Percentiles rank a stretch among this genome's conserved stretches.
These are phyloP conservation scores for Fusarium sp. DNA, from an alignment of 2,329 filamentous ascomycete species.

Conservation along the genomic window DNA sequence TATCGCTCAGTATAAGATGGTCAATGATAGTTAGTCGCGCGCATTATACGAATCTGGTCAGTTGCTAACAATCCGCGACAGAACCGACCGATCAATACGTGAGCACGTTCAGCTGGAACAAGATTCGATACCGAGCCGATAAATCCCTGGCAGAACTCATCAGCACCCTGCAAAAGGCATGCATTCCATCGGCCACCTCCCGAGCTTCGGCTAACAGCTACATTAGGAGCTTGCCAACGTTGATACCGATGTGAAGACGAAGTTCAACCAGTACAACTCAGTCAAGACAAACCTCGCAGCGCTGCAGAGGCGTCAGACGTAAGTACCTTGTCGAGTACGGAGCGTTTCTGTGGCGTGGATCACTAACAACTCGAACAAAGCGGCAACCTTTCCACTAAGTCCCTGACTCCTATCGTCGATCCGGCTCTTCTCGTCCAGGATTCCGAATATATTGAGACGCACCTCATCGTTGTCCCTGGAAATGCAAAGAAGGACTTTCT, in stretches of 20 bases:
- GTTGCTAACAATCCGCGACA: constrained; percentile 56
- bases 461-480: constrained; percentile 88
- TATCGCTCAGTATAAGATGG: constrained; percentile 86
- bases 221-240: constrained; percentile 85
- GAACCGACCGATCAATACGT: constrained; percentile 97
- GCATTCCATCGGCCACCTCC: neutral
- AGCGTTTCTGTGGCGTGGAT: neutral
- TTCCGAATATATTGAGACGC: constrained; percentile 96
- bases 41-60: neutral
- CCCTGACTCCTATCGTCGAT: constrained; percentile 87
- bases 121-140: constrained; percentile 95
- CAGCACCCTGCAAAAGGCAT: constrained; percentile 86
- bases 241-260: constrained; percentile 95
- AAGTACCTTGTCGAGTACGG: constrained; percentile 46
- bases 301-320: constrained; percentile 90
- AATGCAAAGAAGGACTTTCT: constrained; percentile 88
- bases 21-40: constrained; percentile 83
- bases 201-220: constrained; percentile 14
- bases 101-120: constrained; percentile 93
- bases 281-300: constrained; percentile 86
- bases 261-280: constrained; percentile 93
- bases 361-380: constrained; percentile 56
- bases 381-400: constrained; percentile 94
- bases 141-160: constrained; percentile 89
- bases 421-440: constrained; percentile 84